phyloP scores from a whole-genome alignment of 2,329 filamentous ascomycete species.

The Phoma herbarum region DNA sequence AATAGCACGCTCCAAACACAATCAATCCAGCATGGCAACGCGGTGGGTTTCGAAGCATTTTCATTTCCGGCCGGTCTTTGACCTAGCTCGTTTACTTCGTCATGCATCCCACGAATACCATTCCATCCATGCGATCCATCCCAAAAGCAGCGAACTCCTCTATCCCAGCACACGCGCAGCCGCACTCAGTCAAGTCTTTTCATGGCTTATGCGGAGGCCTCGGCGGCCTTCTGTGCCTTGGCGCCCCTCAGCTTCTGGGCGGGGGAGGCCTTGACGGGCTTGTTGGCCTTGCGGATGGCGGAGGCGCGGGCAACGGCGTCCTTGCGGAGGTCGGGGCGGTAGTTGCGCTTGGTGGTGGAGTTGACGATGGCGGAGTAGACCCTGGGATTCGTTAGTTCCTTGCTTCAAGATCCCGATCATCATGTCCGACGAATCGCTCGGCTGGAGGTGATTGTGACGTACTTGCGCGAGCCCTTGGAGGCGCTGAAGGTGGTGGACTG shows the following conservation, averaged over 20 bases:
- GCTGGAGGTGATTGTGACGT: conserved; percentile 54
- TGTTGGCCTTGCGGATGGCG: conserved; percentile 82
- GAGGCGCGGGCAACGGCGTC: conserved; percentile 85
- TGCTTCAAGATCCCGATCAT: not conserved
- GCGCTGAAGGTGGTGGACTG: conserved; percentile 74
- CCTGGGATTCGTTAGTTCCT: conserved; percentile 50
- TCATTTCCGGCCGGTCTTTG: conserved; percentile 28
- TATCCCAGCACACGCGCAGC: not conserved
- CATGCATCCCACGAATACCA: conserved; percentile 24
- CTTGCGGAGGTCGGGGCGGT: conserved; percentile 67
- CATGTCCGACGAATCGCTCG: not conserved
- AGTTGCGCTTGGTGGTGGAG: conserved; percentile 81
- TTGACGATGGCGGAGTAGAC: conserved; percentile 89
- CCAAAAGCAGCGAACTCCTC: conserved; percentile 19
- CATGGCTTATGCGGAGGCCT: conserved; percentile 39
- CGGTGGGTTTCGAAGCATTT: conserved; percentile 31
- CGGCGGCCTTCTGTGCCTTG: conserved; percentile 75
- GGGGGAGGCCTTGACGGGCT: conserved; percentile 76
- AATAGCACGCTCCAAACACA: too few relatives aligned
- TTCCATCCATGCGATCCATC: conserved; percentile 14
- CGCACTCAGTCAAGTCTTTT: not conserved
- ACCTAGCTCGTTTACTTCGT: conserved; percentile 24
- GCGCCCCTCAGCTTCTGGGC: conserved; percentile 79
- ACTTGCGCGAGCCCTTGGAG: conserved; percentile 82
- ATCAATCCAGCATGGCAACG: not conserved